These are phyloP conservation scores for Anisogramma anomala DNA, from an alignment of 2,329 filamentous ascomycete species.

Conservation along the genomic window DNA sequence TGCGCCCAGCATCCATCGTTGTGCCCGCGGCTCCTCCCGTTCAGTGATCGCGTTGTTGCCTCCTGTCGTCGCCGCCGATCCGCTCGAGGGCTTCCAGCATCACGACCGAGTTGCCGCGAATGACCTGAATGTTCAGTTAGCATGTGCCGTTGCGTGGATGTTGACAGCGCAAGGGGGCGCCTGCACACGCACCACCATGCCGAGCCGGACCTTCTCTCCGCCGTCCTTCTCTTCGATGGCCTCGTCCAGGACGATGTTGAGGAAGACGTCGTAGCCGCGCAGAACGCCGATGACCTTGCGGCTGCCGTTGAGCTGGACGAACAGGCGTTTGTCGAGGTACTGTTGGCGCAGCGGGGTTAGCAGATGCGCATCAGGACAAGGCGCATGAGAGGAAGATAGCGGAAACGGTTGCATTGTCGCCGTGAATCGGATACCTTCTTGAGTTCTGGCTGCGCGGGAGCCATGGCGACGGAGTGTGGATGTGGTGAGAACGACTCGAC, in stretches of 20 bases:
- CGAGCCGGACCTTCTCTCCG: constrained; percentile 79
- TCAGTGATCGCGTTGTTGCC: constrained; percentile 19
- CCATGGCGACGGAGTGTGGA: constrained; percentile 51
- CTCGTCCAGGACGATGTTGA: constrained; percentile 96
- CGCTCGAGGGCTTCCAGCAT: constrained; percentile 81
- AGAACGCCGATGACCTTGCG: constrained; percentile 93
- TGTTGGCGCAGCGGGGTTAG: constrained; percentile 27
- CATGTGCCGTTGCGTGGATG: too few relatives aligned
- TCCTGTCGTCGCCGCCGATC: constrained; percentile 50
- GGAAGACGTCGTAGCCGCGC: constrained; percentile 94
- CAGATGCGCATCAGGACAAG: neutral
- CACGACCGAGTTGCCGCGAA: constrained; percentile 94
- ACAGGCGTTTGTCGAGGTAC: constrained; percentile 99
- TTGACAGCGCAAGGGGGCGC: too few relatives aligned
- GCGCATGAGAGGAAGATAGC: neutral
- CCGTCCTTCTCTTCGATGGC: constrained; percentile 89
- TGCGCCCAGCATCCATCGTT: constrained; percentile 3
- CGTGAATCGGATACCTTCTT: constrained; percentile 62
- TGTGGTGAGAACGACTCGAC: constrained; percentile 3
- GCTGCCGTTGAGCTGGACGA: constrained; percentile 94
- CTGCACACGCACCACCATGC: constrained; percentile 87
- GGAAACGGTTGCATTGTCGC: neutral
- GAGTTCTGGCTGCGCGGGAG: constrained; percentile 95
- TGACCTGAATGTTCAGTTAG: constrained; percentile 48
- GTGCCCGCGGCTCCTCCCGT: neutral